A percentile compares a stretch with the other conserved stretches of the same genome.
Evolutionary conservation across 73 alveolate genomes (phyloP).

Genomic region (Uronychia binucleata): DNA sequence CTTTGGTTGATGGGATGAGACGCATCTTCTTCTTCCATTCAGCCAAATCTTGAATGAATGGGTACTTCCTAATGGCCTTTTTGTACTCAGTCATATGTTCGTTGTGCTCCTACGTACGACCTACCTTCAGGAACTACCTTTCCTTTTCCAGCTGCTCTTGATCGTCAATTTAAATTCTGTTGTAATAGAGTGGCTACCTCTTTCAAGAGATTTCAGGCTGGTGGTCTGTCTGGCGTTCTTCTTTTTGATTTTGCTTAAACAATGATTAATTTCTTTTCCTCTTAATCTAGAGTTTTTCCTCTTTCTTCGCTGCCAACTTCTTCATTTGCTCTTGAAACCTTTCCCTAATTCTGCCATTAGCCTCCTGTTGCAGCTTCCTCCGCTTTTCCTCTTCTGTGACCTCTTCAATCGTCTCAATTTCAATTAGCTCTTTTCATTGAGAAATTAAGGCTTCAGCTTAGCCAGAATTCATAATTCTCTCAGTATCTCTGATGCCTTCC

Average conservation of each 20-base stretch:
- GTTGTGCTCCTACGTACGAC: constrained; percentile 1
- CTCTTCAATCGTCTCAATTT: not conserved
- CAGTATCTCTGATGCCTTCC: too few relatives aligned
- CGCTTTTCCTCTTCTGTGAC: not conserved
- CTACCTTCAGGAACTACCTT: constrained; percentile 5
- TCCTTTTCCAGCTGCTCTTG: not conserved
- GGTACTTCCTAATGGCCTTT: not conserved
- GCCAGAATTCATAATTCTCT: too few relatives aligned
- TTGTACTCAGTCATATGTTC: not conserved
- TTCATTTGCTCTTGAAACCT: not conserved
- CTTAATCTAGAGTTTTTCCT: constrained; percentile 13
- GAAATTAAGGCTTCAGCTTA: too few relatives aligned
- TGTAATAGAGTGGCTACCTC: not conserved
- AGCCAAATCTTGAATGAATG: not conserved
- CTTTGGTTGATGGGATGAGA: constrained; percentile 46
- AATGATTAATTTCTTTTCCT: not conserved
- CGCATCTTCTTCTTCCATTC: constrained; percentile 11
- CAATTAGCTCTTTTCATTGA: too few relatives aligned
- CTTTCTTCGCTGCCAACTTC: not conserved
- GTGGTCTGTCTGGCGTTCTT: not conserved
- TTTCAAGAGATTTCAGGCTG: not conserved
- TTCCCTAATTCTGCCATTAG: not conserved
- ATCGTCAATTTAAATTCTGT: not conserved
- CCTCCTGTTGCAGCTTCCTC: not conserved
- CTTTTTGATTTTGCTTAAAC: constrained; percentile 15